Base-by-base conservation (phyloP, 257 asterid genomes). In the Ajuga chamaepitys region DNA sequence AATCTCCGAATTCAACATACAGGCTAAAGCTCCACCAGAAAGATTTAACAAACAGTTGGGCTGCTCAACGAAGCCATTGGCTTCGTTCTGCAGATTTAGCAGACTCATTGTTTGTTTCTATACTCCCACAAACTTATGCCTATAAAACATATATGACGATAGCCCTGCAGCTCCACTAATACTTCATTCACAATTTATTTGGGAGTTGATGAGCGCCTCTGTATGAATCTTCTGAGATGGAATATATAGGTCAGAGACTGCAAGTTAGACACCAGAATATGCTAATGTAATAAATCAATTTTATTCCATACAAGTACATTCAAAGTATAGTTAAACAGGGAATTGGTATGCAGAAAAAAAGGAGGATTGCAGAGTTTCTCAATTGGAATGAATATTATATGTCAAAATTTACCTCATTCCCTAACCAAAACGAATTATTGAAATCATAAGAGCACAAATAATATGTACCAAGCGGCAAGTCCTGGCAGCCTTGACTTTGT, bases 1-100 rank as follows among this genome's bases (percentile, higher is more conserved):
- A 46, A 93, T 89, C 79, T 93, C 99, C 64, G 99, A 87, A 78
- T 83, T 89, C 72, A 93, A 80, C 80, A 86, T 86, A 52, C 97
- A 93, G 59, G 95, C 95, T 68, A 89, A 77, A 73, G 98, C 85
- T 57, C 84, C 88, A 34, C 83, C 82, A 38, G 96, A 80, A 54
- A 85, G 83, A 85, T 73, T 88, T 70, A 41, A 28, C 51, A 72
- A 40, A 74, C 61, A 21, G 22, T 55, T 72, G 72, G 89, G 79
- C 32, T 74, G 85, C 72, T 74, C 81, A 20, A 55, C 69, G 74
- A 70, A 45, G 60, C 77, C 80, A 80, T 80, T 77, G 64, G 59
- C 71, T 70, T 78, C 82, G 44, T 64, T 82, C 72, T 73, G 85
- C 68, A 70, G 77, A 71, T 74, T 77, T 50, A 63, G 77, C 77